Base-by-base conservation (phyloP, 2,329 filamentous ascomycete genomes). In the Sporothrix curviconia region DNA sequence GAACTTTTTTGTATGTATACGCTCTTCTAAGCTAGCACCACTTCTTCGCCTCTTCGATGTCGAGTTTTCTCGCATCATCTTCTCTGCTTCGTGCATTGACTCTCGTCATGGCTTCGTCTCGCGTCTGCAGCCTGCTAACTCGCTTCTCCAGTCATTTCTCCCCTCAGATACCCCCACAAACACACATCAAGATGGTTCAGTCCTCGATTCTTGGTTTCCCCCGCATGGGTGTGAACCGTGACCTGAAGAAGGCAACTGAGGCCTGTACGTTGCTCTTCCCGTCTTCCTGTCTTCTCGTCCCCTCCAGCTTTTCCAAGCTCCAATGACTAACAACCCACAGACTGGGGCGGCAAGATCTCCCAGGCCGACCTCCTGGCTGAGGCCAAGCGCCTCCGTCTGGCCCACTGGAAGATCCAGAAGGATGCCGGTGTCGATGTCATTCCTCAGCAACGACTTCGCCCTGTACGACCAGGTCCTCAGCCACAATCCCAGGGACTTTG, bases 341-440 rank as follows among this genome's bases (percentile, higher is more conserved):
- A 84, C 77, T 99, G 94, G 94, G 87, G 79, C 70, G 92, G 88
- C 76, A 99, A 97, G 83, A 81, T 96, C 75, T 92, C 90, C 64
- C 90, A 92, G 72, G 84, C 88, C 63, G 91, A 95, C 63, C 90
- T 99, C 67, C 82, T 97, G 66, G 82, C 85, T 62, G 94, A 97
- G 85, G 94, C 89, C 75, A 97, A 97, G 89, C 86, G 91, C 74
- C 90, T 99, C 61, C 89, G 94, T 80, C 82, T 92, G 66, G 91
- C 87, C 70, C 94, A 99, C 85, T 99, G 94, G 94, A 91, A 96
- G 81, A 95, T 99, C 78, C 94, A 99, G 83, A 92, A 99, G 83
- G 86, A 95, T 77, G 94, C 94, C 66, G 94, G 94, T 71, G 92
- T 97, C 76, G 90, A 96, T 72, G 81, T 94, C 78, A 96, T 99